Conservation (phyloP, 371 early-diverging fungal genomes). For the Mucor indicus region DNA sequence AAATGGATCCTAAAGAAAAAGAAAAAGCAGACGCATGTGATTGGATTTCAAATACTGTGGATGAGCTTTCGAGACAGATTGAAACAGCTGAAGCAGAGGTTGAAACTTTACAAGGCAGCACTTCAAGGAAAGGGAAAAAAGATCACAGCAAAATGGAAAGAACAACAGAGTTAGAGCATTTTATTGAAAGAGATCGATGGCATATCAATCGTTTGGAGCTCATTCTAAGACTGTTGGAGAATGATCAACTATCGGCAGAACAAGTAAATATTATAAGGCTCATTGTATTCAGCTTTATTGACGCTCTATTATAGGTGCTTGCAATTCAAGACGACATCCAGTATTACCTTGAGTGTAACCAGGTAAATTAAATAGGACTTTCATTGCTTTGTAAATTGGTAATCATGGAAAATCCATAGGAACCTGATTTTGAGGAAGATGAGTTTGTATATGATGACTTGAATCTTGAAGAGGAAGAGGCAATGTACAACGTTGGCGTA, state of each 20-base stretch:
- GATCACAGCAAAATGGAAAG: conserved; percentile 79
- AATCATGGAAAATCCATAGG: conserved; percentile 21
- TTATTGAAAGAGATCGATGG: conserved; percentile 85
- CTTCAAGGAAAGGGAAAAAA: conserved; percentile 75
- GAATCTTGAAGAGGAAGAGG: conserved; percentile 88
- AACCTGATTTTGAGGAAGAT: conserved; percentile 90
- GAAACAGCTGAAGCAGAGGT: conserved; percentile 89
- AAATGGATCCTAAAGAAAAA: conserved; percentile 91
- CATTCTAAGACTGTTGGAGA: conserved; percentile 87
- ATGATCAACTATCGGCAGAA: conserved; percentile 81
- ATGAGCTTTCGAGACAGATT: conserved; percentile 81
- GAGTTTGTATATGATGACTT: conserved; percentile 92
- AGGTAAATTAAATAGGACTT: too few relatives aligned
- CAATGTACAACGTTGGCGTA: conserved; percentile 63
- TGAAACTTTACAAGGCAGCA: conserved; percentile 74
- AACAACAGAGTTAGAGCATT: conserved; percentile 65
- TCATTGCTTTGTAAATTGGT: not conserved
- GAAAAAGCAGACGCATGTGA: conserved; percentile 81
- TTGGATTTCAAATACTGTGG: conserved; percentile 83
- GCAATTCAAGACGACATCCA: conserved; percentile 69
- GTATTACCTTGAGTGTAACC: conserved; percentile 89
- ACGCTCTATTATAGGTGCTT: conserved; percentile 13
- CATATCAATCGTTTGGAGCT: conserved; percentile 90
- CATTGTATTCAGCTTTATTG: too few relatives aligned
- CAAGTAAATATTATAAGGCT: conserved; percentile 25